Percentiles rank a stretch among this genome's conserved stretches.
Conservation (phyloP, 2,329 filamentous ascomycete genomes). For the Cadophora gregata region DNA sequence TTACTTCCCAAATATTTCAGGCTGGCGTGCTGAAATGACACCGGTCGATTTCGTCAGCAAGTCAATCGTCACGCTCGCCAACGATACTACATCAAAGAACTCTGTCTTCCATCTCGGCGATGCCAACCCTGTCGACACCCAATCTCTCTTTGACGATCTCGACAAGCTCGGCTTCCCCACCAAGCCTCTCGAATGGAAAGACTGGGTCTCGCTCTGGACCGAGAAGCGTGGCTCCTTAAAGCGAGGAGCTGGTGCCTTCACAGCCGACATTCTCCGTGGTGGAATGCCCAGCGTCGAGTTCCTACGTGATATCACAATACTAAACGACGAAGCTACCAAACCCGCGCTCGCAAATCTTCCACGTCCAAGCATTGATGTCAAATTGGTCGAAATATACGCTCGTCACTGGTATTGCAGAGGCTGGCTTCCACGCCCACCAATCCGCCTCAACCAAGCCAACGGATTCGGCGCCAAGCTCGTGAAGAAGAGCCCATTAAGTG, state of each 20-base stretch:
- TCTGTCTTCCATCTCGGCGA: slow-evolving; percentile 78
- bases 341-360: slow-evolving; percentile 62
- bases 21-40: slow-evolving; percentile 84
- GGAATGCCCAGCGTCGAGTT: slow-evolving; percentile 81
- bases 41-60: slow-evolving; percentile 82
- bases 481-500: slow-evolving; percentile 64
- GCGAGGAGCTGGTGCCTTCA: slow-evolving; percentile 74
- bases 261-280: slow-evolving; percentile 78
- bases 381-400: slow-evolving; percentile 77
- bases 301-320: slow-evolving; percentile 72
- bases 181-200: slow-evolving; percentile 68
- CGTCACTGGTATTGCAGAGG: slow-evolving; percentile 82
- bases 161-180: slow-evolving; percentile 74
- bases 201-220: slow-evolving; percentile 77
- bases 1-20: slow-evolving; percentile 70
- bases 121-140: slow-evolving; percentile 70
- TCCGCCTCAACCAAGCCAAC: slow-evolving; percentile 53
- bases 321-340: slow-evolving; percentile 72
- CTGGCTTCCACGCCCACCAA: slow-evolving; percentile 72
- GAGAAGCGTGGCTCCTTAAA: slow-evolving; percentile 70
- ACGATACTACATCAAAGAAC: slow-evolving; percentile 66
- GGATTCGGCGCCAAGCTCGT: slow-evolving; percentile 43
- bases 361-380: slow-evolving; percentile 71
- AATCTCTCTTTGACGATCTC: slow-evolving; percentile 68
- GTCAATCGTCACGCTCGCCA: slow-evolving; percentile 72